phyloP scores from a whole-genome alignment of 768 basidiomycete genomes.

The Leccinum sublutescens region DNA sequence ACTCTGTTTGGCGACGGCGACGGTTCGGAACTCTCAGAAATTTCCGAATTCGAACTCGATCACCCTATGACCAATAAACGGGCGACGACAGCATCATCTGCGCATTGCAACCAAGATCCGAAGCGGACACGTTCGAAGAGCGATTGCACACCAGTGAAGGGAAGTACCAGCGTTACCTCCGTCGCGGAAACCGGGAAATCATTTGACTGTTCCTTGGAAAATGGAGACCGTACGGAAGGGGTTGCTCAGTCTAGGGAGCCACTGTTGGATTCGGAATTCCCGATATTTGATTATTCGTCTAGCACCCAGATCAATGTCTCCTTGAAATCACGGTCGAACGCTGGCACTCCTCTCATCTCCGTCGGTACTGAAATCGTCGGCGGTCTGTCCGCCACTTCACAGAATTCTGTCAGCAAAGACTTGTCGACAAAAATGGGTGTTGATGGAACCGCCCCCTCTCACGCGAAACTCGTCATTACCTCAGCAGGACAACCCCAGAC shows the following conservation, averaged over 20 bases:
- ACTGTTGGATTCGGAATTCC: constrained; percentile 1
- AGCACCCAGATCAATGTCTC: constrained; percentile 16
- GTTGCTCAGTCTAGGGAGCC: neutral
- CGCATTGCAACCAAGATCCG: neutral
- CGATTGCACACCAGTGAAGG: constrained; percentile 14
- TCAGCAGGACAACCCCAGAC: neutral
- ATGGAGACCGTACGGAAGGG: neutral
- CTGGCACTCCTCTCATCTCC: neutral
- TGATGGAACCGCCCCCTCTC: neutral
- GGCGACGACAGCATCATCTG: neutral
- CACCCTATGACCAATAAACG: neutral
- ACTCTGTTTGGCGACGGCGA: constrained; percentile 20
- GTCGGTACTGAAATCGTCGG: neutral
- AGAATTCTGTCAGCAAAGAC: neutral
- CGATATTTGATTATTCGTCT: constrained; percentile 14
- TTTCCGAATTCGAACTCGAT: constrained; percentile 32
- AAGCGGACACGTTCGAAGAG: neutral
- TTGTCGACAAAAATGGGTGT: neutral
- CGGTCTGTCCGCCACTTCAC: neutral
- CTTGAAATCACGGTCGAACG: constrained; percentile 1
- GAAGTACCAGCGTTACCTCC: neutral
- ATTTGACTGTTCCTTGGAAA: neutral
- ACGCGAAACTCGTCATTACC: neutral
- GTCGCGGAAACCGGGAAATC: neutral
- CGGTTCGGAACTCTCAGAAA: constrained; percentile 30